A percentile compares a stretch with the other conserved stretches of the same genome.
These are phyloP conservation scores for Mycena chlorophos DNA, from an alignment of 768 basidiomycete genomes.

Conservation along the genomic window DNA sequence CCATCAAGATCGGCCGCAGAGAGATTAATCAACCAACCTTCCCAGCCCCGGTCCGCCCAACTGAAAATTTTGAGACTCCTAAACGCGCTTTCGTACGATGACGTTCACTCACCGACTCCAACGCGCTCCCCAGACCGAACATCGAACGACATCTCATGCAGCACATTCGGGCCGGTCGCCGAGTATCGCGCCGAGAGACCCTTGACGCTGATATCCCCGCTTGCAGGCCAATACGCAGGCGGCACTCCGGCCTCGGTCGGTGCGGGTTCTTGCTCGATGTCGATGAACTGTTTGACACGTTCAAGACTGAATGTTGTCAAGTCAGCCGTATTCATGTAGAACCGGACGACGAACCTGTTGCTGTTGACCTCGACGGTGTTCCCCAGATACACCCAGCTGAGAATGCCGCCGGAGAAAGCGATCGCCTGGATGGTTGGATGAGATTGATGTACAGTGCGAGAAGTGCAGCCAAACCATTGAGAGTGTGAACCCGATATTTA, in stretches of 20 bases:
- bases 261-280: conserved; percentile 55
- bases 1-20: not conserved
- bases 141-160: conserved; percentile 53
- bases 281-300: conserved; percentile 53
- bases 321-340: conserved; percentile 33
- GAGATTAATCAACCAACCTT: conserved; percentile 35
- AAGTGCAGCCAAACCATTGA: not conserved
- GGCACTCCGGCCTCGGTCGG: conserved; percentile 43
- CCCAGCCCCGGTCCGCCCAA: conserved; percentile 47
- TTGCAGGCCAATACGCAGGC: conserved; percentile 52
- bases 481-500: not conserved
- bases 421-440: conserved; percentile 10
- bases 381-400: conserved; percentile 20
- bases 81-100: not conserved
- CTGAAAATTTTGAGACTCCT: no score
- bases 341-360: conserved; percentile 24
- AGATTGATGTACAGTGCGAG: not conserved
- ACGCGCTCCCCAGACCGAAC: conserved; percentile 56
- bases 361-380: conserved; percentile 49
- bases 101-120: conserved; percentile 40
- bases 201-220: conserved; percentile 5
- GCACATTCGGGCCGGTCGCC: conserved; percentile 49
- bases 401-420: conserved; percentile 24
- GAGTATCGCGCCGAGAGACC: conserved; percentile 56
- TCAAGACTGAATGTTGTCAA: conserved; percentile 44